A percentile compares a stretch with the other conserved stretches of the same genome.
Evolutionary conservation across 345 rosid genomes (phyloP).

Genomic region (Aquilaria yunnanensis): DNA sequence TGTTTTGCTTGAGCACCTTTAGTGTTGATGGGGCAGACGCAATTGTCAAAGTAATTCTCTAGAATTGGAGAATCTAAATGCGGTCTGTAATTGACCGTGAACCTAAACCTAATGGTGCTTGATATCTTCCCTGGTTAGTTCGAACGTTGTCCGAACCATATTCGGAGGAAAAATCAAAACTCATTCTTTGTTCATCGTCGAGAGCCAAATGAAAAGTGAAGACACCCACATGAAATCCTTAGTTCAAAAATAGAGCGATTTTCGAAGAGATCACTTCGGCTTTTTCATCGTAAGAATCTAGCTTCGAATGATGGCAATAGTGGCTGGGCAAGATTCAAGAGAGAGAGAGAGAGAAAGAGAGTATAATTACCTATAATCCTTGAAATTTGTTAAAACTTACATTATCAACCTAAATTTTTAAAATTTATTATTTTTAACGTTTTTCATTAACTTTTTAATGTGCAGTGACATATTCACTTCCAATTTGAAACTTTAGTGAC

Average conservation of each 20-base stretch:
- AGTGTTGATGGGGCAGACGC: neutral
- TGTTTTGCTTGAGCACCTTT: conserved; percentile 4
- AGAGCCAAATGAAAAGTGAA: conserved; percentile 19
- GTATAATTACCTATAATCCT: too few relatives aligned
- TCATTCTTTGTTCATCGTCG: conserved; percentile 20
- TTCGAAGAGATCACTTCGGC: conserved; percentile 12
- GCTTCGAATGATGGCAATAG: conserved; percentile 2
- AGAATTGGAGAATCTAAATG: conserved; percentile 9
- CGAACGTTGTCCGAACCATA: conserved; percentile 21
- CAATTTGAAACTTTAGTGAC: too few relatives aligned
- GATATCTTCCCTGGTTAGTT: conserved; percentile 15
- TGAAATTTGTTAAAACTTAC: too few relatives aligned
- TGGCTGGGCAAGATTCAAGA: too few relatives aligned
- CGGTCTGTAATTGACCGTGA: conserved; percentile 19
- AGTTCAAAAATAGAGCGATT: conserved; percentile 26
- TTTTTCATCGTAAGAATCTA: conserved; percentile 7
- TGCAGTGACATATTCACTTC: too few relatives aligned
- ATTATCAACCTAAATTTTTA: too few relatives aligned
- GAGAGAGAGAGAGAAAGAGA: too few relatives aligned
- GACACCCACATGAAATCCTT: conserved; percentile 24
- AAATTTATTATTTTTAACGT: too few relatives aligned
- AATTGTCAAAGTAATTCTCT: conserved; percentile 21
- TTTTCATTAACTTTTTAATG: too few relatives aligned
- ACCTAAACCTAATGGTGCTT: conserved; percentile 1
- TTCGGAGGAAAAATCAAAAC: neutral